Evolutionary conservation across 2,329 filamentous ascomycete genomes (phyloP), one percentile per base, ranked within the genome.

Genomic region (Aspergillus terreus): DNA sequence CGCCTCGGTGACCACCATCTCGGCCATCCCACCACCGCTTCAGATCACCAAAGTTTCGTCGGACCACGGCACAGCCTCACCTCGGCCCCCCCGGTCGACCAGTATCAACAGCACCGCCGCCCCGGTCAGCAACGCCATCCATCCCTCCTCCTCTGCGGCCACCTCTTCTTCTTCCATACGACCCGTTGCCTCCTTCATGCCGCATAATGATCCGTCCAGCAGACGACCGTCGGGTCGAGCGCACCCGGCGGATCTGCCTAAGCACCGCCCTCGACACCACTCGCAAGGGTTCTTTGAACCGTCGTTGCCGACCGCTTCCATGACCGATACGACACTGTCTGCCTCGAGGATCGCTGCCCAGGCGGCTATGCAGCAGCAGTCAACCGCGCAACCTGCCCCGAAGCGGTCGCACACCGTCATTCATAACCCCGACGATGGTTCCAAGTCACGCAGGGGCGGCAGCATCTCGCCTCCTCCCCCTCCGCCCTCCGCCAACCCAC

Each of bases 221-320:
- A 63, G 71, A 43, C 71, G 70, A 58, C 63, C 64, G 15, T 71
- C 72, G n/a, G 66, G 70, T 32, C 67, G 72, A 23, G 64, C 61
- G 30, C 66, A 65, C 35, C 67, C 68, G 5, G 55, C 60, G 35
- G 70, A 76, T 46, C 51, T 71, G 32, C 67, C 66, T 43, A 65
- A 68, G 56, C 74, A 77, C 57, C 71, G 75, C 41, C 67, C 72
- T 30, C 69, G 76, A 55, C 75, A 78, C 57, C 82, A 84, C 63
- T 85, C 82, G 3, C 83, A 86, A 66, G 84, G 84, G 50, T 86
- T 85, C 70, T 86, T 86, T 62, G 84, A 87, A 65, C 83, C 84
- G 14, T 81, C 79, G 30, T 70, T 86, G 50, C 81, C 83, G 38
- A 78, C 77, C n/a, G 73, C 77, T 5, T 76, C 76, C 38, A 68